Evolutionary conservation across 2,329 filamentous ascomycete species (phyloP).

Genomic region (Apiospora sp.): DNA sequence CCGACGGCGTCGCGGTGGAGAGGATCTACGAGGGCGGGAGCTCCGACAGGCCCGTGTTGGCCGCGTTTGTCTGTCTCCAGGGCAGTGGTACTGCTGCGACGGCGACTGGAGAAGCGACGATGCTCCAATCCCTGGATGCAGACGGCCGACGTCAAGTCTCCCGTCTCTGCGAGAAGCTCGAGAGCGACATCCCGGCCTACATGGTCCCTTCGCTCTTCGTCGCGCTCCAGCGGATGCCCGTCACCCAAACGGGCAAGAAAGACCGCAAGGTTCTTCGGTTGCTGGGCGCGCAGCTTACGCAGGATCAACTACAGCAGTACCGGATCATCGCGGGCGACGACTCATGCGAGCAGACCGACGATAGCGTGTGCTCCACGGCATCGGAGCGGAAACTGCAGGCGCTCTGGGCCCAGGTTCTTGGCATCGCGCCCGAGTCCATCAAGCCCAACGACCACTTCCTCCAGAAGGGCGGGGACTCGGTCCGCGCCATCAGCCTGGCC

Average conservation of each 20-base stretch:
- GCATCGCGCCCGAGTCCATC: constrained; percentile 29
- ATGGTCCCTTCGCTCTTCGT: constrained; percentile 57
- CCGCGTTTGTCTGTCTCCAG: constrained; percentile 50
- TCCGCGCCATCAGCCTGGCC: constrained; percentile 59
- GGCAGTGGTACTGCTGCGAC: no score
- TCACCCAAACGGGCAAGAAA: constrained; percentile 59
- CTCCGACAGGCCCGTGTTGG: constrained; percentile 47
- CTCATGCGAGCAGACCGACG: no score
- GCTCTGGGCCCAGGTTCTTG: neutral
- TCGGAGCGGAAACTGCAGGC: neutral
- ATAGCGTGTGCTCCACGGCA: neutral
- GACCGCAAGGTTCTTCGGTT: constrained; percentile 43
- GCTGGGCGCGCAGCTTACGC: neutral
- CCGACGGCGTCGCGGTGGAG: constrained; percentile 57
- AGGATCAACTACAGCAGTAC: neutral
- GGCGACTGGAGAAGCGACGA: no score
- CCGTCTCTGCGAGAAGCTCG: constrained; percentile 36
- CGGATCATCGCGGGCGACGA: no score
- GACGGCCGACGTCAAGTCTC: no score
- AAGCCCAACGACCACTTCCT: constrained; percentile 44
- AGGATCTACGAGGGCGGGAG: constrained; percentile 50
- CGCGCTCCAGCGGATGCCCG: constrained; percentile 55
- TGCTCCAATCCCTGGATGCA: constrained; percentile 42
- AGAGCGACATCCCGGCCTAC: constrained; percentile 47
- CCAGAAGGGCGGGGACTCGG: constrained; percentile 51